Evolutionary conservation across 2,329 filamentous ascomycete species (phyloP), one percentile per base, ranked within the genome.

Genomic region (Sporothrix brunneoviolacea): DNA sequence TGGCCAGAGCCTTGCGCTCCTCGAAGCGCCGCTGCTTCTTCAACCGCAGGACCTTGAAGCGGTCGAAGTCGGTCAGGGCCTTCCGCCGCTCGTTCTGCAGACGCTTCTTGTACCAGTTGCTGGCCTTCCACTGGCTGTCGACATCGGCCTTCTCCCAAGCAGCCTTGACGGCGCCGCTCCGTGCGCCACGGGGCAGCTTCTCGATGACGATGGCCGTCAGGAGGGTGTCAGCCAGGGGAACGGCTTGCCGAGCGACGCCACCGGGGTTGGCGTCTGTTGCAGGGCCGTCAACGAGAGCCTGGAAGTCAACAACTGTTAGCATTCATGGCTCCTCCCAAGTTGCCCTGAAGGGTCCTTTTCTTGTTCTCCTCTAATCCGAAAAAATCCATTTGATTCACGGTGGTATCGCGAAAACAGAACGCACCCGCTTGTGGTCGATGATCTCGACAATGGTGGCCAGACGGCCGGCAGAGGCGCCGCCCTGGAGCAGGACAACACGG

Each of bases 381-480:
- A 48, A 39, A n/a, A n/a, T n/a, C 36, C 2, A 28, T 28, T 28
- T 5, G 6, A 28, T n/a, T 33, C 30, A 6, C 30, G 18, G n/a
- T 10, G 15, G 13, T 16, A 19, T 6, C 24, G 24, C 6, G 10
- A 35, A 18, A 9, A n/a, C 16, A 51, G 37, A 53, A 89, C 93
- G 71, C 95, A 98, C 93, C 77, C 93, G 90, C 84, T 95, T 96
- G 86, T 98, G 91, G 79, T 98, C 93, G 78, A 98, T 93, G 75
- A 98, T 97, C 84, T 98, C 91, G 75, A 95, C 90, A 69, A 98
- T 91, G 67, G 84, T 79, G 67, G 91, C 94, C 66, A 97, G 83
- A 72, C 88, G 88, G 77, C 91, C 91, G 64, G 79, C 77, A 78
- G 76, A 87, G 65, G 84, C 83, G 69, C 90, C 86, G 70, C 73